These are phyloP conservation scores for Metarhizium album DNA, from an alignment of 2,329 filamentous ascomycete species.

Conservation along the genomic window DNA sequence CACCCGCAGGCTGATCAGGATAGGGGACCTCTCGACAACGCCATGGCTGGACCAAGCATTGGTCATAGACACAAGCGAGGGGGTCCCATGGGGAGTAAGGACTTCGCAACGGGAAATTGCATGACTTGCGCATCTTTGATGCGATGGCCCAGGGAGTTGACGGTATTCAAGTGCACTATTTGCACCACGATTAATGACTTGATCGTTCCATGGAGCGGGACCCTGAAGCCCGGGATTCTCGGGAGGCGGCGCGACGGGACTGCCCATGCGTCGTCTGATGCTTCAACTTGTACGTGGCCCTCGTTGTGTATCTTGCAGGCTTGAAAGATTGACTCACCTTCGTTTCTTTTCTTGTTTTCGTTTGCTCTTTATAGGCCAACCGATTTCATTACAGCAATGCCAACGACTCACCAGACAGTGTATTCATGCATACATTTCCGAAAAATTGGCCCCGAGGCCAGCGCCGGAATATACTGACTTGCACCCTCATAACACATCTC, in stretches of 20 bases:
- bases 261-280: not conserved
- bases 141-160: conserved; percentile 64
- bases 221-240: conserved; percentile 1
- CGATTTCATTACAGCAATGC: conserved; percentile 24
- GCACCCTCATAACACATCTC: not conserved
- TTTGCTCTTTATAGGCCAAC: conserved; percentile 13
- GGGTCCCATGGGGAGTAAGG: conserved; percentile 31
- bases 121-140: conserved; percentile 79
- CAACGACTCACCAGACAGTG: conserved; percentile 23
- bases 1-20: conserved; percentile 20
- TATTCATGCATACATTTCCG: conserved; percentile 20
- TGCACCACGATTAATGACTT: conserved; percentile 82
- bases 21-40: conserved; percentile 18
- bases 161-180: conserved; percentile 70
- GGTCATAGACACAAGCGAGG: conserved; percentile 18
- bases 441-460: conserved; percentile 12
- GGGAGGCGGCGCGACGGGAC: conserved; percentile 4
- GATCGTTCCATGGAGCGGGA: conserved; percentile 14
- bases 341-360: too few species aligned
- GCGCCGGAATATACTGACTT: not conserved
- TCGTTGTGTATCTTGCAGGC: not conserved
- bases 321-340: not conserved
- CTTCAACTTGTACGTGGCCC: conserved; percentile 1
- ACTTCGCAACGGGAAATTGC: conserved; percentile 62
- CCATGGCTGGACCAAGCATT: conserved; percentile 9